phyloP scores from a whole-genome alignment of 2,329 filamentous ascomycete species.

The Dothidotthia symphoricarpi region DNA sequence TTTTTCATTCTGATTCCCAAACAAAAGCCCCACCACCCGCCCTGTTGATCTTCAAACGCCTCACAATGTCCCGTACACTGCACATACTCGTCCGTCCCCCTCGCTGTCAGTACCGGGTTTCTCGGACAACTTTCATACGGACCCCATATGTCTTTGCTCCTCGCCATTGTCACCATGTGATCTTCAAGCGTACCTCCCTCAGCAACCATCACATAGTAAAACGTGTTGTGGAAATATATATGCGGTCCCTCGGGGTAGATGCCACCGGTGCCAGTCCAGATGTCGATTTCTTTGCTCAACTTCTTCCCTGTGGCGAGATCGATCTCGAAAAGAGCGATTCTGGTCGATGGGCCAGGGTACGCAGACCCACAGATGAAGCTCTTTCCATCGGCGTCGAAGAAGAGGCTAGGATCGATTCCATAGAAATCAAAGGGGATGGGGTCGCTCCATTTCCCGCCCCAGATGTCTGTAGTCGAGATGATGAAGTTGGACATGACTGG shows the following conservation, averaged over 20 bases:
- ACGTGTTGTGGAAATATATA: conserved; percentile 33
- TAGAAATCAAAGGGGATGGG: conserved; percentile 12
- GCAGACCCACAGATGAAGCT: conserved; percentile 22
- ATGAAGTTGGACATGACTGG: conserved; percentile 42
- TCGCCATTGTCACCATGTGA: conserved; percentile 13
- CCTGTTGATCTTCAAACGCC: conserved; percentile 11
- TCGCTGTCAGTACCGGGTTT: conserved; percentile 13
- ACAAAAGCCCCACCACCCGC: conserved; percentile 17
- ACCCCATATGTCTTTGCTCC: conserved; percentile 10
- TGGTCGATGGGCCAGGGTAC: conserved; percentile 11
- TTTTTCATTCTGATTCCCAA: conserved; percentile 6
- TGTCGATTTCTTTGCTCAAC: conserved; percentile 9
- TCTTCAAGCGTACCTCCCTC: conserved; percentile 27
- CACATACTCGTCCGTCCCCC: conserved; percentile 11
- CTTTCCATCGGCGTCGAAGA: conserved; percentile 13
- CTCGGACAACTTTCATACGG: conserved; percentile 11
- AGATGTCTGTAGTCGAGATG: conserved; percentile 14
- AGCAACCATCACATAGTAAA: conserved; percentile 37
- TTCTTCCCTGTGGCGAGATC: conserved; percentile 29
- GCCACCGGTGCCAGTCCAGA: conserved; percentile 37
- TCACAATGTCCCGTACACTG: conserved; percentile 17
- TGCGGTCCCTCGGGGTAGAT: conserved; percentile 37
- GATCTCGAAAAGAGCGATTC: conserved; percentile 24
- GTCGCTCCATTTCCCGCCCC: conserved; percentile 10
- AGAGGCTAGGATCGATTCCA: conserved; percentile 17